Conservation (phyloP, 2,329 filamentous ascomycete species). For the Diplodia intermedia region DNA sequence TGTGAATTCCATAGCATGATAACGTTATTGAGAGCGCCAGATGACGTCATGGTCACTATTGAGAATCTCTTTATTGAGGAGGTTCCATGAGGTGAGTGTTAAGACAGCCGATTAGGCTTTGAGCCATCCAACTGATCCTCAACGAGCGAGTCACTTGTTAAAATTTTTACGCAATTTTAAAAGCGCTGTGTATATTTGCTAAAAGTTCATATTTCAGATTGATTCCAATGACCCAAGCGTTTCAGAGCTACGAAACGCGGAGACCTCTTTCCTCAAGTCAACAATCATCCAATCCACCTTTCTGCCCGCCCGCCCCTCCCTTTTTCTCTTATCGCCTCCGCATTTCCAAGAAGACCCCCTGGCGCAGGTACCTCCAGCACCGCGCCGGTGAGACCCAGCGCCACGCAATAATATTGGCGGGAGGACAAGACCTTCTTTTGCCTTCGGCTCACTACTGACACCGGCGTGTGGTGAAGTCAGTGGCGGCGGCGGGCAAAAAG, state of each 20-base stretch:
- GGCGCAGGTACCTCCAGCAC: not conserved
- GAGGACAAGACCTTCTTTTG: too few relatives aligned
- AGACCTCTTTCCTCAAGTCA: not conserved
- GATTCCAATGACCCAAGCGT: too few relatives aligned
- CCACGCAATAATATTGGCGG: not conserved
- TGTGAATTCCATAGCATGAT: not conserved
- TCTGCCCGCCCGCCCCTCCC: not conserved
- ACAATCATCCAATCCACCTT: not conserved
- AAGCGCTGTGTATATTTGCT: too few relatives aligned
- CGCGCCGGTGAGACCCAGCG: not conserved
- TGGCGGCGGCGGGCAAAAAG: too few relatives aligned
- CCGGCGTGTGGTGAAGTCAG: too few relatives aligned
- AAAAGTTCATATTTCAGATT: too few relatives aligned
- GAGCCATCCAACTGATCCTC: too few relatives aligned
- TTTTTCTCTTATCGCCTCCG: not conserved
- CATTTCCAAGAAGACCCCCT: not conserved
- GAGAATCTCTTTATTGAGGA: not conserved
- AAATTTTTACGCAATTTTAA: too few relatives aligned
- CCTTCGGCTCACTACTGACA: too few relatives aligned
- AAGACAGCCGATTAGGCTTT: not conserved
- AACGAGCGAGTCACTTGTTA: too few relatives aligned
- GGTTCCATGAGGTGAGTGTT: not conserved
- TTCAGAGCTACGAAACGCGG: too few relatives aligned
- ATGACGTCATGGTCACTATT: not conserved
- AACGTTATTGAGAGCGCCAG: not conserved